Percentiles rank a stretch among this genome's conserved stretches.
Evolutionary conservation across 2,329 filamentous ascomycete species (phyloP).

Genomic region (Xylaria hypoxylon): DNA sequence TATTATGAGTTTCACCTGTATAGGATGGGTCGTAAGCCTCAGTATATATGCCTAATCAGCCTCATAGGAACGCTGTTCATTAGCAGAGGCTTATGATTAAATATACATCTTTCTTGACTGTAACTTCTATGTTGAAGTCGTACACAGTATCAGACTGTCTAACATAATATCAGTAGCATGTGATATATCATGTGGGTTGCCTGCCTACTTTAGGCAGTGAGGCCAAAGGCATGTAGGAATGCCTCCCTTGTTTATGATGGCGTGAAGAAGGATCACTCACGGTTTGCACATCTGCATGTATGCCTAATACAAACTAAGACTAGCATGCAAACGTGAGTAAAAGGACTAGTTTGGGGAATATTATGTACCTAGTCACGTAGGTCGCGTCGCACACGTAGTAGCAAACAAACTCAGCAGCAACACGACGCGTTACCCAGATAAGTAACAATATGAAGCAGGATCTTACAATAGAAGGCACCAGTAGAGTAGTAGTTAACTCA

Average conservation of each 20-base stretch:
- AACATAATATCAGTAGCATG: background rate
- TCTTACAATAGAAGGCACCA: conserved; percentile 22
- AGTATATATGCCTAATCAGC: background rate
- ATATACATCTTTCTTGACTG: background rate
- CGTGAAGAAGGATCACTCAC: background rate
- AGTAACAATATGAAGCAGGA: background rate
- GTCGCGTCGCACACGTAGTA: background rate
- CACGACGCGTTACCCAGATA: background rate
- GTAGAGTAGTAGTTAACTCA: conserved; percentile 50
- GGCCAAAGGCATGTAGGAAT: background rate
- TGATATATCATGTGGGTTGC: background rate
- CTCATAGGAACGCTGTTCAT: background rate
- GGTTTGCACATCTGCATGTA: too few species aligned
- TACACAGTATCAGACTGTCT: background rate
- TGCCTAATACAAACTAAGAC: background rate
- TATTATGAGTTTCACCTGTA: background rate
- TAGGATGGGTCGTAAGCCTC: background rate
- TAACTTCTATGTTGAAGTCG: background rate
- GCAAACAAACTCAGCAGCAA: background rate
- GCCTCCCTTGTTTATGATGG: too few species aligned
- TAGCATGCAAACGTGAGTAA: background rate
- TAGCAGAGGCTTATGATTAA: too few species aligned
- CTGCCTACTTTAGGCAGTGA: background rate
- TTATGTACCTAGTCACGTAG: background rate
- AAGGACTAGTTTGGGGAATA: too few species aligned